phyloP scores from a whole-genome alignment of 306 rosid species.

The Malus asiatica region DNA sequence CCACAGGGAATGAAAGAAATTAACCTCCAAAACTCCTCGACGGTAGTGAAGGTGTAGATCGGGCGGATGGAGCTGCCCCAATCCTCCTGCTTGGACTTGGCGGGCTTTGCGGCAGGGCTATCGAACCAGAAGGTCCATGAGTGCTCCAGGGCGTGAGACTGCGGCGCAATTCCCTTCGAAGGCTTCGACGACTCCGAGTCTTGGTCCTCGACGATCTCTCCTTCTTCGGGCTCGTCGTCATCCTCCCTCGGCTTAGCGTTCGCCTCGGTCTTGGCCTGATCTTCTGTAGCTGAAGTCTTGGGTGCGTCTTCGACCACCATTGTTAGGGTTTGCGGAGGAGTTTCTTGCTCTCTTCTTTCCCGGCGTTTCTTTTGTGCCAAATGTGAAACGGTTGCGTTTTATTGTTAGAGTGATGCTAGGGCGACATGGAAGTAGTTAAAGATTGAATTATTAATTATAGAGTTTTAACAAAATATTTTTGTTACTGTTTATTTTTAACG shows the following conservation, averaged over 20 bases:
- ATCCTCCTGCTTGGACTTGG: slow-evolving; percentile 46
- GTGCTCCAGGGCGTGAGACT: slow-evolving; percentile 67
- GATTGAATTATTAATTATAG: too few species aligned
- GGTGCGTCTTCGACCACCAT: slow-evolving; percentile 59
- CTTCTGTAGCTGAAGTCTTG: slow-evolving; percentile 34
- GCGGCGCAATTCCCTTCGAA: slow-evolving; percentile 21
- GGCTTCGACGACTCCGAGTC: slow-evolving; percentile 41
- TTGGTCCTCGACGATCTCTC: slow-evolving; percentile 67
- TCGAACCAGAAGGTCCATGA: slow-evolving; percentile 99
- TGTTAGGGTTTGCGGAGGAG: not conserved
- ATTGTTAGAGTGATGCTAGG: too few species aligned
- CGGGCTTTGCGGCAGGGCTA: slow-evolving; percentile 46
- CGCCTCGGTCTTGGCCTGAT: slow-evolving; percentile 18
- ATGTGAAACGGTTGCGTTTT: not conserved
- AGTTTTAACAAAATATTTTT: too few species aligned
- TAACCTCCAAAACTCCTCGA: slow-evolving; percentile 91
- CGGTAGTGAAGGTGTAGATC: slow-evolving; percentile 71
- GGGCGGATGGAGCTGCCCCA: slow-evolving; percentile 78
- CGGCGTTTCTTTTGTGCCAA: not conserved
- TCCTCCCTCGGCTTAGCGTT: slow-evolving; percentile 35
- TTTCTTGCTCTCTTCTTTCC: not conserved
- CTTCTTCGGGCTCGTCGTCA: slow-evolving; percentile 55
- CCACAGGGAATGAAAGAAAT: not conserved
- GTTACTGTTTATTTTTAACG: too few species aligned
- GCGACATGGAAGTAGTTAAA: too few species aligned